A percentile compares a stretch with the other conserved stretches of the same genome.
phyloP scores from a whole-genome alignment of 1,284 basidiomycete genomes.

The Peniophora sp. region DNA sequence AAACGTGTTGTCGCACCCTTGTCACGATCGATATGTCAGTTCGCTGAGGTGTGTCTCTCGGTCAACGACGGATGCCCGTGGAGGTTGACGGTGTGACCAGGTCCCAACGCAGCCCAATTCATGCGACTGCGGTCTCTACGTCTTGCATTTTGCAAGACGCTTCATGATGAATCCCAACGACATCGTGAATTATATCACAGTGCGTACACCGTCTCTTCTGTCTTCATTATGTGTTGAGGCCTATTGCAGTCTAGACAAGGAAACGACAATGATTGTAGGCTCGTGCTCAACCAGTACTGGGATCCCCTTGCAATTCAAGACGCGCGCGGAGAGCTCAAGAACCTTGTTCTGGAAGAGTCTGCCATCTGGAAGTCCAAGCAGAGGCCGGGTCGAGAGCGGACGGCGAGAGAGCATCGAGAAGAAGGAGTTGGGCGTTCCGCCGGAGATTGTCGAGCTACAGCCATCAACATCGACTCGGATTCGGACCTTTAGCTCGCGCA shows the following conservation, averaged over 20 bases:
- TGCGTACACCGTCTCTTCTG: slow-evolving; percentile 17
- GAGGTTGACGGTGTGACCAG: slow-evolving; percentile 25
- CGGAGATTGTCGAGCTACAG: too few species aligned
- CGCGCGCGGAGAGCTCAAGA: slow-evolving; percentile 27
- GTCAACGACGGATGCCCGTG: slow-evolving; percentile 1
- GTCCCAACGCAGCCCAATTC: slow-evolving; percentile 78
- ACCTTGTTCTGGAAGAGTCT: slow-evolving; percentile 28
- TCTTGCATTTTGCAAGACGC: slow-evolving; percentile 71
- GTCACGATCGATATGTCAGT: slow-evolving; percentile 30
- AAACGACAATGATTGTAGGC: slow-evolving; percentile 24
- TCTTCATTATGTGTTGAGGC: neutral
- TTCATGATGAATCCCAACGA: slow-evolving; percentile 55
- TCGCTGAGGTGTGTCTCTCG: slow-evolving; percentile 34
- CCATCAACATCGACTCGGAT: too few species aligned
- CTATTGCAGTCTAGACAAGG: slow-evolving; percentile 9
- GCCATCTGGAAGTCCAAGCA: slow-evolving; percentile 32
- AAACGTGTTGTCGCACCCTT: slow-evolving; percentile 32
- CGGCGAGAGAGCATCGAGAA: too few species aligned
- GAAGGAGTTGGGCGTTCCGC: too few species aligned
- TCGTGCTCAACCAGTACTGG: slow-evolving; percentile 31
- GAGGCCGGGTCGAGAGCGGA: slow-evolving; percentile 18
- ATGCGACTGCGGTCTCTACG: slow-evolving; percentile 81
- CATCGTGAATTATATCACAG: slow-evolving; percentile 39
- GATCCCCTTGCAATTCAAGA: slow-evolving; percentile 25
- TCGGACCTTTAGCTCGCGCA: too few species aligned